phyloP scores from a whole-genome alignment of 306 rosid species.

The Myrica gale region DNA sequence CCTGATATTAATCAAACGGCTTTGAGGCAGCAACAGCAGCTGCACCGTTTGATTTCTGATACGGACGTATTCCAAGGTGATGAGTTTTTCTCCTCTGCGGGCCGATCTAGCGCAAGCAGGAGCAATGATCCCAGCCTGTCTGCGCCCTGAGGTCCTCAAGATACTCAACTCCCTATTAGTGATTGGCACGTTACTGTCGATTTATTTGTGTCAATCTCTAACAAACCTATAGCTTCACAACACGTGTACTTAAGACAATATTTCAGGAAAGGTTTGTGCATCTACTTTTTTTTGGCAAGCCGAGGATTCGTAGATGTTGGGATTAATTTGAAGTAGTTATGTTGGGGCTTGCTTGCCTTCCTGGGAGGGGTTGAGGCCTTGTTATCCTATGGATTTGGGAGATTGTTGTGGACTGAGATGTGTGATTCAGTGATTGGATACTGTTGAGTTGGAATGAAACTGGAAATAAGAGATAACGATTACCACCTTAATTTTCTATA shows the following conservation, averaged over 20 bases:
- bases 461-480: not conserved
- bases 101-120: conserved; percentile 28
- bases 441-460: not conserved
- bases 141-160: not conserved
- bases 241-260: not conserved
- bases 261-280: not conserved
- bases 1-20: conserved; percentile 24
- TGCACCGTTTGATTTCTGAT: conserved; percentile 24
- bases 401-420: not conserved
- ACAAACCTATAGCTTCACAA: not conserved
- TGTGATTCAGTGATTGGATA: not conserved
- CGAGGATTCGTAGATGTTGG: not conserved
- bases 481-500: not conserved
- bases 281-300: no score
- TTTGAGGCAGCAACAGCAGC: conserved; percentile 33
- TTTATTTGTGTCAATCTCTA: not conserved
- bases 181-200: no score
- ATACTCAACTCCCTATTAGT: no score
- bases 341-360: not conserved
- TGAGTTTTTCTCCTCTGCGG: conserved; percentile 50
- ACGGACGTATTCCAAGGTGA: conserved; percentile 50
- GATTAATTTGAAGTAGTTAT: not conserved
- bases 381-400: not conserved
- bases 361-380: not conserved
- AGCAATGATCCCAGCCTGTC: conserved; percentile 5